Evolutionary conservation across 176 grass and related monocot species (phyloP).

Genomic region (Saccharum spontaneum): DNA sequence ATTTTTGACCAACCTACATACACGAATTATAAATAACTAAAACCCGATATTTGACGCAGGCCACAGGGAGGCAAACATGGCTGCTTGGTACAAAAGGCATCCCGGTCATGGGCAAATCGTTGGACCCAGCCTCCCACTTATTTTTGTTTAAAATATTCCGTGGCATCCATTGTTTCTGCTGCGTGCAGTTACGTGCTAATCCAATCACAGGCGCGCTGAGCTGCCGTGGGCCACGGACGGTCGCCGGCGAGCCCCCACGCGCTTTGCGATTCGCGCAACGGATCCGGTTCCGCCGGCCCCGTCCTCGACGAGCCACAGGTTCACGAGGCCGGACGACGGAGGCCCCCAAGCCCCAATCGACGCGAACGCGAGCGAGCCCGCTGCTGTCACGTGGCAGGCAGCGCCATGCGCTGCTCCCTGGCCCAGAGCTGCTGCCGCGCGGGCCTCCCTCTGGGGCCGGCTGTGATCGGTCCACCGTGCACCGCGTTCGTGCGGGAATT

Average conservation of each 20-base stretch:
- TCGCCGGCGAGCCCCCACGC: conserved; percentile 18
- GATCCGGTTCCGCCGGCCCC: conserved; percentile 2
- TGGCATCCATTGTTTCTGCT: conserved; percentile 31
- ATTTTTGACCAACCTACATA: too few relatives aligned
- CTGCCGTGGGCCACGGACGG: conserved; percentile 46
- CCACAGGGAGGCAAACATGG: conserved; percentile 29
- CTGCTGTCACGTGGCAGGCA: conserved; percentile 49
- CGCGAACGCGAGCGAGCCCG: background rate
- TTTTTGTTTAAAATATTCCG: conserved; percentile 32
- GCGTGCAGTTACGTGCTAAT: conserved; percentile 25
- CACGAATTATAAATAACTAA: too few relatives aligned
- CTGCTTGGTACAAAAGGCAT: conserved; percentile 11
- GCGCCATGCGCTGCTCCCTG: conserved; percentile 43
- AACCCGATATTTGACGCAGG: background rate
- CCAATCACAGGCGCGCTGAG: conserved; percentile 40
- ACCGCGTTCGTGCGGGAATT: background rate
- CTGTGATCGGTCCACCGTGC: conserved; percentile 34
- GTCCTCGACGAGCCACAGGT: conserved; percentile 32
- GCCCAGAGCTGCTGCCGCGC: conserved; percentile 3
- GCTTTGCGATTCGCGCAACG: conserved; percentile 36
- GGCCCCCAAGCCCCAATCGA: background rate
- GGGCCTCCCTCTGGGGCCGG: background rate
- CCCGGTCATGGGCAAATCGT: conserved; percentile 30
- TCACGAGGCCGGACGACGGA: background rate
- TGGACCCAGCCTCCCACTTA: conserved; percentile 38